These are phyloP conservation scores for Sphagnurus paluster DNA, from an alignment of 1,284 basidiomycete species.

Conservation along the genomic window DNA sequence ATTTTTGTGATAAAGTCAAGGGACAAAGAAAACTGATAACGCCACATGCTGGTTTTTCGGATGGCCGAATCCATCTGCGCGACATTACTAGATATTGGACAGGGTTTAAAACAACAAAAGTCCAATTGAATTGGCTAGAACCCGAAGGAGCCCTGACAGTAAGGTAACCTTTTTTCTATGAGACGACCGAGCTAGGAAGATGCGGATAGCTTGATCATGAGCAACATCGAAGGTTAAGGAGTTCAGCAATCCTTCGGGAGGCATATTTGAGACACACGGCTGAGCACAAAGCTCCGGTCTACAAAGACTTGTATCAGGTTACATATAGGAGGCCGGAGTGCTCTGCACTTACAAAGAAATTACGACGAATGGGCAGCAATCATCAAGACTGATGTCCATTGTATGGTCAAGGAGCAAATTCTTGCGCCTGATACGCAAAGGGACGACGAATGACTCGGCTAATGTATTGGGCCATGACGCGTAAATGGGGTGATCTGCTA, in stretches of 20 bases:
- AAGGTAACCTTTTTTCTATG: slow-evolving; percentile 10
- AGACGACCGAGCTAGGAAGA: slow-evolving; percentile 13
- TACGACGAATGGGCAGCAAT: slow-evolving; percentile 9
- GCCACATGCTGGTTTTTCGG: slow-evolving; percentile 4
- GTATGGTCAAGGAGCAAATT: slow-evolving; percentile 13
- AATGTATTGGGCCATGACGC: slow-evolving; percentile 12
- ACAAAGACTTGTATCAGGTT: background rate
- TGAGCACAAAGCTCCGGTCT: slow-evolving; percentile 14
- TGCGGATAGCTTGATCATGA: slow-evolving; percentile 15
- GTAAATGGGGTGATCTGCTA: slow-evolving; percentile 16
- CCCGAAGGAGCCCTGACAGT: slow-evolving; percentile 7
- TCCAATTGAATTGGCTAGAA: slow-evolving; percentile 9
- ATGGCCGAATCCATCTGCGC: background rate
- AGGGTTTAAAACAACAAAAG: background rate
- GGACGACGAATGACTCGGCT: background rate
- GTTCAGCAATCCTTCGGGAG: slow-evolving; percentile 7
- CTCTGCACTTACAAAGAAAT: slow-evolving; percentile 12
- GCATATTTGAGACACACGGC: slow-evolving; percentile 13
- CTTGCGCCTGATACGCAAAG: slow-evolving; percentile 6
- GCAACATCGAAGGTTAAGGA: slow-evolving; percentile 13
- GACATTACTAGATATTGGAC: background rate
- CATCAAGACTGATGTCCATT: slow-evolving; percentile 10
- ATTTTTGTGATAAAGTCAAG: slow-evolving; percentile 13
- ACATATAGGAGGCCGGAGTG: background rate
- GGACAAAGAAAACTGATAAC: slow-evolving; percentile 16